Base-by-base conservation (phyloP, 2,329 filamentous ascomycete species). In the Trichothecium roseum region DNA sequence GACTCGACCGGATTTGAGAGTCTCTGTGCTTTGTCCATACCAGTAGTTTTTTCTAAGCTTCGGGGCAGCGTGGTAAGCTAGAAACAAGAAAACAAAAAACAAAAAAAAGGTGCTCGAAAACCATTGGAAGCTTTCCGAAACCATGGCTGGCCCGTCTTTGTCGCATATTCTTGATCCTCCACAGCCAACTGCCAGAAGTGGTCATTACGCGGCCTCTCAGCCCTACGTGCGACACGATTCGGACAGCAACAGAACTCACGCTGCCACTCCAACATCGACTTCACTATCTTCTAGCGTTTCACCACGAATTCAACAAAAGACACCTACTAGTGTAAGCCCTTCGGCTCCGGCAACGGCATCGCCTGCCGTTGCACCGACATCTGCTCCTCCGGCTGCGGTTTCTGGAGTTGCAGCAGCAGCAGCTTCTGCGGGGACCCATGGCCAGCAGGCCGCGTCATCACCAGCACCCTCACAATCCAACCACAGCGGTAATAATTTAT, bases 401-500 rank as follows among this genome's bases (percentile, higher is more conserved):
- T 18, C 28, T 22, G n/a, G 17, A n/a, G 12, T 14, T 13, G 10
- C 28, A 22, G 16, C 14, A 7, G 16, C 14, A 7, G 13, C 16
- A 20, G 15, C 15, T 24, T 36, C 26, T 30, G 34, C 34, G 28
- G 34, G 15, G 27, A 30, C 28, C 26, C 12, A 14, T 16, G 17
- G 18, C n/a, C 16, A 18, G 18, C 14, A 26, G 12, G 16, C 16
- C 8, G 22, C 7, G 28, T 30, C 18, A 26, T 15, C 28, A 29
- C 28, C 28, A 13, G 28, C 6, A 29, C 15, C 28, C 8, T 28
- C 20, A 20, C 35, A 30, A 28, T 31, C 28, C 18, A 39, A 36
- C 16, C 55, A 55, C 39, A 41, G 42, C 9, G 46, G 46, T 12
- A 50, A 45, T 35, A 62, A 60, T 27, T 42, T 64, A 15, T 66